Evolutionary conservation across 306 rosid species (phyloP).

Genomic region (Trifolium pratense): DNA sequence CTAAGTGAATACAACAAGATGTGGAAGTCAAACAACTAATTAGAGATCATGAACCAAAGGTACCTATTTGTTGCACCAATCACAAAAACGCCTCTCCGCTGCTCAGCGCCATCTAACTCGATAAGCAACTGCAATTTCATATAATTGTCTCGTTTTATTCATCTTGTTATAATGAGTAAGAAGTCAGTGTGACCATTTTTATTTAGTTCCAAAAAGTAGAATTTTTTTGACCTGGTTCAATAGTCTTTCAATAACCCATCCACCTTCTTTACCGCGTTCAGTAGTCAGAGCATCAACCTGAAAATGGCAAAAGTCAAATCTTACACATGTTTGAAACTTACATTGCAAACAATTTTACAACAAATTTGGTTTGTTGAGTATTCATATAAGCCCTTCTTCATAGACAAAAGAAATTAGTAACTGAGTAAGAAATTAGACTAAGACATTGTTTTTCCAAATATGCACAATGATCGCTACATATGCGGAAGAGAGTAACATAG

Average conservation of each 20-base stretch:
- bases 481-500: neutral
- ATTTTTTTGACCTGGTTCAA: conserved; percentile 22
- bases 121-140: conserved; percentile 34
- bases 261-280: conserved; percentile 75
- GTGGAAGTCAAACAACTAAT: neutral
- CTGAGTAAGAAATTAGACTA: neutral
- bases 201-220: neutral
- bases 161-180: neutral
- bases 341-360: neutral
- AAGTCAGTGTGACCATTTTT: neutral
- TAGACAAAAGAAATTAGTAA: conserved; percentile 5
- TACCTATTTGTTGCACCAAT: conserved; percentile 98
- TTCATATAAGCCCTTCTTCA: neutral
- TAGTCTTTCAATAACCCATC: conserved; percentile 65
- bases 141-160: neutral
- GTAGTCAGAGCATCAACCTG: conserved; percentile 93
- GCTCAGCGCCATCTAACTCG: conserved; percentile 80
- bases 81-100: conserved; percentile 83
- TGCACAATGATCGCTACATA: neutral
- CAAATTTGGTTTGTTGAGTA: neutral
- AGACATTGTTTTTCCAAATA: neutral
- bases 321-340: neutral
- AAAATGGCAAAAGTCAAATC: conserved; percentile 4
- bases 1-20: conserved; percentile 23
- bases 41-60: conserved; percentile 21